Evolutionary conservation across 345 rosid species (phyloP), one percentile per base, ranked within the genome.

Genomic region (Citrus cavaleriei): DNA sequence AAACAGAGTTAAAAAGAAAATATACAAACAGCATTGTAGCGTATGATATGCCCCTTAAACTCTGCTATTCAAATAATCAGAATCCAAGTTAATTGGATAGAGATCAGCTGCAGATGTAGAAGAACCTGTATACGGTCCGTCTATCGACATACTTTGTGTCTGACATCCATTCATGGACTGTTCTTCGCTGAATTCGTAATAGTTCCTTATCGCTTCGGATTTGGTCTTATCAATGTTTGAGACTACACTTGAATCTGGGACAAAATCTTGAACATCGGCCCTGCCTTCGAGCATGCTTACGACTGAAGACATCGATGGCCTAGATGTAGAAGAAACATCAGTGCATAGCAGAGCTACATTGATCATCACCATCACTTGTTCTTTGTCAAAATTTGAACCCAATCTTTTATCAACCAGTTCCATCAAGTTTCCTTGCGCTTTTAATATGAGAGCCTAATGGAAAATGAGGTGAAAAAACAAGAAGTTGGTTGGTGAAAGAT

Each of bases 251-350:
- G 79, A 25, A 19, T 65, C 74, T 16, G 32, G 57, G 22, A 58
- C 40, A 0, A 82, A 19, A 2, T 81, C 88, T 40, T 71, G 42
- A 69, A 87, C 81, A 28, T 64, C 63, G 0, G 83, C 63, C 40
- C 68, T 81, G 32, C 91, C 92, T 87, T 90, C 91, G 6, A 89
- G 89, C 85, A 87, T 86, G 78, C 89, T 87, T 49, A 90, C 90
- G 2, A 90, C 92, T 22, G 87, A 77, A 32, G 94, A 86, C 91
- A 90, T 87, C 0, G 90, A 21, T 14, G 94, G 94, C 75, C 94
- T 85, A 10, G 68, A 78, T 1, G 82, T 30, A 1, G 90, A 81
- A 75, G 79, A 79, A 27, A 10, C 81, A 84, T 84, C 80, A 6
- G 92, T 75, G 74, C 94, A 87, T 14, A 83, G 69, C 2, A 90